Conservation (phyloP, 306 rosid species). For the Corylus americana region DNA sequence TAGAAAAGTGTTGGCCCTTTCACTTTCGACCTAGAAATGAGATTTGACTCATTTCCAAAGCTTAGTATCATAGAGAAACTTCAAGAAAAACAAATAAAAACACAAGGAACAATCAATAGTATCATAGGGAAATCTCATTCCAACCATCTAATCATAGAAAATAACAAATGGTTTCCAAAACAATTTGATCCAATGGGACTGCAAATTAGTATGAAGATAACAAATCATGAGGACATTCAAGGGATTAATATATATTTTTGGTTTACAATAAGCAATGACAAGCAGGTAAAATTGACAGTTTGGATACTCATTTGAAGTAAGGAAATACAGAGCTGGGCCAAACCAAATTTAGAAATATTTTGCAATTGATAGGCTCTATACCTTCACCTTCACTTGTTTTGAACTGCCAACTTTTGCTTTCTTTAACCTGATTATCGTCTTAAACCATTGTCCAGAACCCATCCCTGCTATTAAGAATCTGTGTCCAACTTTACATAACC, state of each 20-base stretch:
- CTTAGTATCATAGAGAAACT: neutral
- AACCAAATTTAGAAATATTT: slow-evolving; percentile 2
- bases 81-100: neutral
- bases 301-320: neutral
- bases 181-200: neutral
- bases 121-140: neutral
- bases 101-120: neutral
- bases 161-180: slow-evolving; percentile 10
- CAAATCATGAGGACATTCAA: neutral
- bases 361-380: slow-evolving; percentile 31
- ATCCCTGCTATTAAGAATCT: slow-evolving; percentile 40
- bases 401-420: slow-evolving; percentile 59
- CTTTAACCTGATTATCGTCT: slow-evolving; percentile 59
- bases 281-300: neutral
- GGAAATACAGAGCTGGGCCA: slow-evolving; percentile 4
- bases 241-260: neutral
- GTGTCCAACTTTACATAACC: slow-evolving; percentile 44
- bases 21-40: too few relatives aligned
- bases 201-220: neutral
- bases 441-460: slow-evolving; percentile 97
- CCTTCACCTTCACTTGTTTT: slow-evolving; percentile 86
- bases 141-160: slow-evolving; percentile 4
- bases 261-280: neutral
- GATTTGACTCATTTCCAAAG: too few relatives aligned
- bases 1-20: too few relatives aligned